These are phyloP conservation scores for Scheffersomyces coipomensis DNA, from an alignment of 805 yeast genomes.

Conservation along the genomic window DNA sequence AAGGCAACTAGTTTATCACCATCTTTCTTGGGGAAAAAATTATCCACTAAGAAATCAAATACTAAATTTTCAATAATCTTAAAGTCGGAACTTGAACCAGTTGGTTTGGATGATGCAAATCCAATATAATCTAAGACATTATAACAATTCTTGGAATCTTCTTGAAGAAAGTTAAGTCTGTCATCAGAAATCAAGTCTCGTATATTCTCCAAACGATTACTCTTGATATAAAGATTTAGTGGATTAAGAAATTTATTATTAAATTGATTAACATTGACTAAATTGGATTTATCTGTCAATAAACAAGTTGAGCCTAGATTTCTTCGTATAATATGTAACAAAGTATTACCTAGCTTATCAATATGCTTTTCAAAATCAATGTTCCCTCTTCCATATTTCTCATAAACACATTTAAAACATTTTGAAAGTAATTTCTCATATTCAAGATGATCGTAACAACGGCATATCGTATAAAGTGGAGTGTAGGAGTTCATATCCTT, in stretches of 20 bases:
- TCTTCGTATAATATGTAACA: conserved; percentile 68
- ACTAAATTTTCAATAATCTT: conserved; percentile 21
- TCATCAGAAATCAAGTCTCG: conserved; percentile 46
- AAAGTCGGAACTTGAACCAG: conserved; percentile 15
- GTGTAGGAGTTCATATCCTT: conserved; percentile 71
- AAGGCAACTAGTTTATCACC: conserved; percentile 18
- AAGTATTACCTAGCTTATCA: conserved; percentile 71
- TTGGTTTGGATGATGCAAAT: conserved; percentile 27
- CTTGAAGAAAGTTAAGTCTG: conserved; percentile 38
- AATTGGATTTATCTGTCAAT: conserved; percentile 18
- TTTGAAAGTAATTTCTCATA: conserved; percentile 50
- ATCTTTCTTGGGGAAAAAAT: conserved; percentile 16
- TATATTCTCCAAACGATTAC: conserved; percentile 63
- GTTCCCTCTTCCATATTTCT: conserved; percentile 36
- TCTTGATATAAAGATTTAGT: conserved; percentile 66
- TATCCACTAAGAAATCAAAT: conserved; percentile 16
- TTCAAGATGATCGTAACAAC: conserved; percentile 76
- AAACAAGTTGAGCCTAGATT: conserved; percentile 36
- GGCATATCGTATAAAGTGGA: conserved; percentile 69
- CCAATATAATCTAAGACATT: conserved; percentile 39
- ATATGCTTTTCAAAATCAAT: conserved; percentile 61
- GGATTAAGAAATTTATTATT: conserved; percentile 67
- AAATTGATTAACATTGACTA: conserved; percentile 51
- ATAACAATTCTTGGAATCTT: conserved; percentile 31
- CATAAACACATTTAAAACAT: conserved; percentile 44